These are phyloP conservation scores for Sporothrix luriei DNA, from an alignment of 2,329 filamentous ascomycete species.

Conservation along the genomic window DNA sequence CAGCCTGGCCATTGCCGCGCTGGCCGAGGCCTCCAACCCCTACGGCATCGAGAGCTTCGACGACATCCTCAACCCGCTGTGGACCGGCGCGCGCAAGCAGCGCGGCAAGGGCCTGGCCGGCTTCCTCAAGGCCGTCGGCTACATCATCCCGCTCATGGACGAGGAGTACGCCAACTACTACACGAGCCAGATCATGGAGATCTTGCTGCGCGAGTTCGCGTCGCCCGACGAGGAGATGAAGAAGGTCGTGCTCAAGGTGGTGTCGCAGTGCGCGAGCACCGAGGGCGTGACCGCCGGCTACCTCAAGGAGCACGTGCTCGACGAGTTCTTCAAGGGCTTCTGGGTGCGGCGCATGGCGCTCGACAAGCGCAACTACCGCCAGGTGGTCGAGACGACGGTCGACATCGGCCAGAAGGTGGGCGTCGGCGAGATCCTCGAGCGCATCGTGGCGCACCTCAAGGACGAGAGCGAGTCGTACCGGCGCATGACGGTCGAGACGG, in stretches of 20 bases:
- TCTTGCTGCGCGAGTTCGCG: constrained; percentile 90
- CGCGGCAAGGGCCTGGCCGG: constrained; percentile 93
- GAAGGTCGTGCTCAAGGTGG: constrained; percentile 96
- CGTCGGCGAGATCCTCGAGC: constrained; percentile 88
- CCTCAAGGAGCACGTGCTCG: constrained; percentile 89
- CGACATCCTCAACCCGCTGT: constrained; percentile 93
- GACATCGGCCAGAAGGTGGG: constrained; percentile 98
- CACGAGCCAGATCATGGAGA: constrained; percentile 98
- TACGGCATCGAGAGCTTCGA: constrained; percentile 99
- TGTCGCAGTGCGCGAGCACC: constrained; percentile 92
- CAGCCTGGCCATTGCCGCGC: constrained; percentile 87
- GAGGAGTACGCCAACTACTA: constrained; percentile 99
- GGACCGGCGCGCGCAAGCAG: constrained; percentile 95
- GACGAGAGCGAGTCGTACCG: constrained; percentile 97
- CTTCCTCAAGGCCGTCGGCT: constrained; percentile 95
- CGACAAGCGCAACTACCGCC: constrained; percentile 95
- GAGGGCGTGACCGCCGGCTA: constrained; percentile 94
- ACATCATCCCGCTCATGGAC: constrained; percentile 98
- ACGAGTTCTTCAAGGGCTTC: constrained; percentile 98
- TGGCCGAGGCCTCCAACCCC: constrained; percentile 94
- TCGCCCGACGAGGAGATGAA: constrained; percentile 99
- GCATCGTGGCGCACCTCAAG: constrained; percentile 93
- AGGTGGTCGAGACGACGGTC: constrained; percentile 97
- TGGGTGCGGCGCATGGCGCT: constrained; percentile 97
- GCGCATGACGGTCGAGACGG: constrained; percentile 98